Evolutionary conservation across 2,329 filamentous ascomycete species (phyloP).

Genomic region (Apiospora kogelbergensis): DNA sequence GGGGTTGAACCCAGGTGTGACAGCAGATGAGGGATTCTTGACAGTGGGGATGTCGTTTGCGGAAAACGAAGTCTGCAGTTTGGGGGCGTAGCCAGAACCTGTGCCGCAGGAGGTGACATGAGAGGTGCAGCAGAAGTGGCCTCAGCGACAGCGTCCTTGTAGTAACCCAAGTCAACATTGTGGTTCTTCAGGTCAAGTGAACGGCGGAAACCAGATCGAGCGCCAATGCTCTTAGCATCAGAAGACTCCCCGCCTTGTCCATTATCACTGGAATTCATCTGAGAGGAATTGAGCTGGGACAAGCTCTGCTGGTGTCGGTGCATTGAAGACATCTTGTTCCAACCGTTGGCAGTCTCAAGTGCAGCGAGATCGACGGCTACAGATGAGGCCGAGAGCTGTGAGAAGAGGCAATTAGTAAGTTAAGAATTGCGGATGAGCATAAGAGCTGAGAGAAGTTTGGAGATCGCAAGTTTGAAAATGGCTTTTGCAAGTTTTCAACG

Average conservation of each 20-base stretch:
- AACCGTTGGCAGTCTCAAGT: slow-evolving; percentile 51
- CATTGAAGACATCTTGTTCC: slow-evolving; percentile 60
- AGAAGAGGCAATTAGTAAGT: slow-evolving; percentile 24
- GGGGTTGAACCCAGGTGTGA: slow-evolving; percentile 22
- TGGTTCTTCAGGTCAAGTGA: slow-evolving; percentile 54
- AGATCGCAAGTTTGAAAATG: background rate
- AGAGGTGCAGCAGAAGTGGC: slow-evolving; percentile 27
- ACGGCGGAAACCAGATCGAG: slow-evolving; percentile 54
- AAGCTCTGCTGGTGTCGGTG: slow-evolving; percentile 67
- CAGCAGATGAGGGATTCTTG: slow-evolving; percentile 60
- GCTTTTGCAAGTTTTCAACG: background rate
- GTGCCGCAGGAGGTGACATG: slow-evolving; percentile 48
- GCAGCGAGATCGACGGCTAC: slow-evolving; percentile 79
- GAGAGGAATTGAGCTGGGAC: slow-evolving; percentile 43
- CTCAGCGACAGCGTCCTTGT: slow-evolving; percentile 43
- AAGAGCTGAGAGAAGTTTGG: background rate
- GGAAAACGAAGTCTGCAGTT: slow-evolving; percentile 86
- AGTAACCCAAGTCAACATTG: slow-evolving; percentile 41
- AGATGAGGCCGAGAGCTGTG: slow-evolving; percentile 76
- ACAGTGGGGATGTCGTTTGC: slow-evolving; percentile 85
- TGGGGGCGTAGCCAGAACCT: slow-evolving; percentile 65
- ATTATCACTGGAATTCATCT: slow-evolving; percentile 38
- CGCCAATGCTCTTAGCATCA: slow-evolving; percentile 47
- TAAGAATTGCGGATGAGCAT: slow-evolving; percentile 31
- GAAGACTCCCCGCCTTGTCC: slow-evolving; percentile 36